Percentiles rank a stretch among this genome's conserved stretches.
Conservation (phyloP, 495 filamentous ascomycete species). For the Pyrenopolyporus hunteri region DNA sequence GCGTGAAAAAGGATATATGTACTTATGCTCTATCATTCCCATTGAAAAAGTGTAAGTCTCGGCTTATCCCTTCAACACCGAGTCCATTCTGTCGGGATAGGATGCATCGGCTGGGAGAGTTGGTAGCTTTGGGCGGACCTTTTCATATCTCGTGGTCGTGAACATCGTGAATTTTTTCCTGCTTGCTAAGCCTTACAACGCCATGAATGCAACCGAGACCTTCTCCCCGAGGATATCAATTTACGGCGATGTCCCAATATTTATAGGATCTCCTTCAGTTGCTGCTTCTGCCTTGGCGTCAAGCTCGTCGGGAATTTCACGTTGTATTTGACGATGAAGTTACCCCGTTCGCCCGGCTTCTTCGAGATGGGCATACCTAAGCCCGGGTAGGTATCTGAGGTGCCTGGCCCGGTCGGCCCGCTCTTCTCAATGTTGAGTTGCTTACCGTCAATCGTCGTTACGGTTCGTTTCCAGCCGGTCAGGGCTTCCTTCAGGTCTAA, state of each 20-base stretch:
- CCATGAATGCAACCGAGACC: conserved; percentile 1
- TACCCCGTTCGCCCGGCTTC: conserved; percentile 80
- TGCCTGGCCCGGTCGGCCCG: conserved; percentile 84
- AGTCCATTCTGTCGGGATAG: background rate
- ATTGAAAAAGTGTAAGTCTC: background rate
- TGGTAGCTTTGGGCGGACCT: conserved; percentile 1
- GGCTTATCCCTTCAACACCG: background rate
- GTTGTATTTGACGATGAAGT: conserved; percentile 87
- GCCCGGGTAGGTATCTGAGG: conserved; percentile 77
- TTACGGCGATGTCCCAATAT: background rate
- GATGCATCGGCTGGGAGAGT: background rate
- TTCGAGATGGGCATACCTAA: conserved; percentile 93
- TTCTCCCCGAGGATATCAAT: conserved; percentile 8
- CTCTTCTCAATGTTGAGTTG: conserved; percentile 74
- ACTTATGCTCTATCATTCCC: conserved; percentile 14
- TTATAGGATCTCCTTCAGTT: conserved; percentile 77
- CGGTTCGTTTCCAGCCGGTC: conserved; percentile 88
- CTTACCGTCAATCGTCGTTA: conserved; percentile 93
- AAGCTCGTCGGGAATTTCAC: conserved; percentile 86
- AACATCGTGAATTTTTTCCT: conserved; percentile 24
- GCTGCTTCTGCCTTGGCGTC: conserved; percentile 74
- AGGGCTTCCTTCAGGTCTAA: conserved; percentile 95
- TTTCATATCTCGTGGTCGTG: conserved; percentile 28
- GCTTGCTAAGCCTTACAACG: conserved; percentile 25
- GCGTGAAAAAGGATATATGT: conserved; percentile 6